Evolutionary conservation across 129 eudicot genomes (phyloP), one percentile per base, ranked within the genome.

Genomic region (Gnaphalium uliginosum): DNA sequence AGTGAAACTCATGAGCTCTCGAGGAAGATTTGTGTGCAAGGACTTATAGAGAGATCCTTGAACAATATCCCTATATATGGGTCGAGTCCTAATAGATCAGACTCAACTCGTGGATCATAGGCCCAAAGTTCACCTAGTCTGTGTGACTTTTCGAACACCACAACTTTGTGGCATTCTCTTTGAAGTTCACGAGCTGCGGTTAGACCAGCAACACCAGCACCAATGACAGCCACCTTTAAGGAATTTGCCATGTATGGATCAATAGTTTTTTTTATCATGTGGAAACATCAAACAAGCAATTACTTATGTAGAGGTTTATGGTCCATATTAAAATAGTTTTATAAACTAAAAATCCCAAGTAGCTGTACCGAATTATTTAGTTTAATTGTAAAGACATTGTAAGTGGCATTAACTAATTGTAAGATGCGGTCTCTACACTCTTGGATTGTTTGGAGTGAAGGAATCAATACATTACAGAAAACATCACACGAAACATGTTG

Each of bases 101-200:
- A 68, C 68, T 89, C 96, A 3, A 82, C 85, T 11, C 78, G 82
- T 4, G 97, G 90, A 50, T 84, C 79, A 76, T 92, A 92, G 5
- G 71, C 83, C 97, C 97, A 92, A 15, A 81, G 73, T 18, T 96
- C 97, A 1, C 97, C 97, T 1, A 85, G 78, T 61, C 71, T 77
- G 39, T 71, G 61, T 1, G 77, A 30, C 62, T 83, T 84, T 66
- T 92, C 92, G 24, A 70, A 92, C 23, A 89, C 88, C 0, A 84
- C 78, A 2, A 92, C 90, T 22, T 58, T 69, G 82, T 85, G 97
- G 71, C 83, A 85, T 66, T 81, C 92, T 24, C 67, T 62, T 68
- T 69, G 83, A 10, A 92, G 90, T 43, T 87, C 92, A n/a, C 90
- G 89, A 48, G 92, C 87, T 0, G 89, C 74, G 4, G 76, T 72